Evolutionary conservation across 2,329 filamentous ascomycete species (phyloP).

Genomic region (Cercospora sesami): DNA sequence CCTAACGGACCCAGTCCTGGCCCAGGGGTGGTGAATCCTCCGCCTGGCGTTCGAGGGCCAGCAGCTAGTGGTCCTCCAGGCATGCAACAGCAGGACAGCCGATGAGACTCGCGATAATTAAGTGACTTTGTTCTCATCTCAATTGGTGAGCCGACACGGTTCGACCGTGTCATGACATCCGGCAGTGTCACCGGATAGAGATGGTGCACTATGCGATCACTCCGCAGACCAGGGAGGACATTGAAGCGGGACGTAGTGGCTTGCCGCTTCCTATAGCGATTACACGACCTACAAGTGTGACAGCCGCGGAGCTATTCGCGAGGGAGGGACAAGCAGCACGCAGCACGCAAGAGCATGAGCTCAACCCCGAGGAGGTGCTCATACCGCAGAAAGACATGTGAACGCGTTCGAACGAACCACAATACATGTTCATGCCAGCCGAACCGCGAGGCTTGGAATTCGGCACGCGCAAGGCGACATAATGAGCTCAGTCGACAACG

Average conservation of each 20-base stretch:
- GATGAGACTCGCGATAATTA: neutral
- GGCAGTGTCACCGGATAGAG: neutral
- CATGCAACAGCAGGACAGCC: slow-evolving; percentile 11
- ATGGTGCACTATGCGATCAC: neutral
- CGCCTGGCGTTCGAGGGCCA: slow-evolving; percentile 25
- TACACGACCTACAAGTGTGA: neutral
- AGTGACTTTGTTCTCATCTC: neutral
- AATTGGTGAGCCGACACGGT: neutral
- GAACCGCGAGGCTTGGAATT: neutral
- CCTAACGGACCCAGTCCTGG: slow-evolving; percentile 28
- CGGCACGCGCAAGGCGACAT: neutral
- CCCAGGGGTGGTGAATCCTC: slow-evolving; percentile 20
- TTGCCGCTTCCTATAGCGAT: neutral
- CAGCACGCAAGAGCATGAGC: neutral
- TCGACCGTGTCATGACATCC: neutral
- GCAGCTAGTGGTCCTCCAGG: slow-evolving; percentile 19
- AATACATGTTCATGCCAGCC: neutral
- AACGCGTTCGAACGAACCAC: neutral
- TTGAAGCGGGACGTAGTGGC: neutral
- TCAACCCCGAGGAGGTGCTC: neutral
- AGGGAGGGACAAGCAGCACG: neutral
- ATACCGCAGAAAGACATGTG: neutral
- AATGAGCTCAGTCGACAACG: neutral
- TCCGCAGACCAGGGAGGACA: neutral
- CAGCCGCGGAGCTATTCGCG: neutral